phyloP scores from a whole-genome alignment of 2,329 filamentous ascomycete species.

The Curvularia sp. region DNA sequence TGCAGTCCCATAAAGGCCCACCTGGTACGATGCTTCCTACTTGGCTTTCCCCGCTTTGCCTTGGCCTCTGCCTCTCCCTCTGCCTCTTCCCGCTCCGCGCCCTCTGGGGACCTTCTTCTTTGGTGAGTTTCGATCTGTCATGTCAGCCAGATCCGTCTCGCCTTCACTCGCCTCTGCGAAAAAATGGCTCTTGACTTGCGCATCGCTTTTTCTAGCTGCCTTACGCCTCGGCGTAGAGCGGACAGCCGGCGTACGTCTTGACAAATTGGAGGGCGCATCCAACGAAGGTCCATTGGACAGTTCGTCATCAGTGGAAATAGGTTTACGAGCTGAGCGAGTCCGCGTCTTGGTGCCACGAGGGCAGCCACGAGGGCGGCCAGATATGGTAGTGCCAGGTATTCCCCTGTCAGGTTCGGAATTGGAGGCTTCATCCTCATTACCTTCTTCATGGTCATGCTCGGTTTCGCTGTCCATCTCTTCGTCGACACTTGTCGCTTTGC shows the following conservation, averaged over 20 bases:
- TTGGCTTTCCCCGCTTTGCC: conserved; percentile 15
- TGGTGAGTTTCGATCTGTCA: conserved; percentile 32
- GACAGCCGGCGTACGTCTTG: conserved; percentile 16
- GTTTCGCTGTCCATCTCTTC: conserved; percentile 17
- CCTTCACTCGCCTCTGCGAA: conserved; percentile 42
- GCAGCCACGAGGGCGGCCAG: conserved; percentile 3
- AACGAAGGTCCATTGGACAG: conserved; percentile 22
- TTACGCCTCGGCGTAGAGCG: conserved; percentile 34
- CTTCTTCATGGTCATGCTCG: conserved; percentile 53
- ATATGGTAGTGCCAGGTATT: conserved; percentile 10
- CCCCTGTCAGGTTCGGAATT: conserved; percentile 16
- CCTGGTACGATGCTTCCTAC: conserved; percentile 9
- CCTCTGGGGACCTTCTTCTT: conserved; percentile 20
- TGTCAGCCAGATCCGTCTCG: conserved; percentile 43
- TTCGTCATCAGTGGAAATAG: conserved; percentile 14
- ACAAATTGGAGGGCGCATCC: conserved; percentile 15
- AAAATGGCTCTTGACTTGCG: conserved; percentile 45
- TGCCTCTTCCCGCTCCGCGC: conserved; percentile 11
- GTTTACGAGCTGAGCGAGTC: conserved; percentile 15
- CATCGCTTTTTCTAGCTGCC: conserved; percentile 38
- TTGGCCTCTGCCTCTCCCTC: conserved; percentile 16
- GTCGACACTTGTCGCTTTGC: background rate
- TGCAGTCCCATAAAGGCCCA: background rate
- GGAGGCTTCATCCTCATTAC: conserved; percentile 14
- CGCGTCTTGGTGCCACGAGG: conserved; percentile 16